Evolutionary conservation across 2,329 filamentous ascomycete genomes (phyloP), one percentile per base, ranked within the genome.

Genomic region (Nemania sp.): DNA sequence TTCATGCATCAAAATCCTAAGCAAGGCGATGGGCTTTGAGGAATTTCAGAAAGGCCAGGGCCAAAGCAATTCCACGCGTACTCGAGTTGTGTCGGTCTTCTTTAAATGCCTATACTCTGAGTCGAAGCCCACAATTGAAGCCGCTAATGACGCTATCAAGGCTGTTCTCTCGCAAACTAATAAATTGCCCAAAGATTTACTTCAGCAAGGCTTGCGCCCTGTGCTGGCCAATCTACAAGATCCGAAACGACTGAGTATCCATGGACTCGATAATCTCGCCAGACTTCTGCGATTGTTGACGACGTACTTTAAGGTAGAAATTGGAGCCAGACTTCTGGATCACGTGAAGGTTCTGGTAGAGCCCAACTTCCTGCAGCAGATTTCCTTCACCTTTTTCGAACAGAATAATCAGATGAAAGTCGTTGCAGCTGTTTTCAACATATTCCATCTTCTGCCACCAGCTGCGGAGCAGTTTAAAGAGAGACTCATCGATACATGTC

Each of bases 261-360:
- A 92, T 64, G 92, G 92, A 2, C 77, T 99, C 4, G 92, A 97
- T 68, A 96, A 96, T 22, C 77, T 99, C 26, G 92, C 92, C 15
- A 86, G 93, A 33, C 79, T 99, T 1, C 74, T 99, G 56, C 93
- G 94, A 60, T 79, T 99, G 2, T 78, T 99, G 15, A 99, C 93
- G 0, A 97, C 94, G 55, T 99, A 99, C 71, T 99, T 99, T 75
- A 99, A 99, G 73, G 92, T 97, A 1, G 94, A 99, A 69, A 99
- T 99, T 49, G 95, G 94, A 6, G 84, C 90, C 19, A 84, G 94
- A 20, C 75, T 99, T n/a, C 79, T 99, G 8, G 93, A 97, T 60
- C 94, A 99, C 65, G 88, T 97, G 73, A 93, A 93, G 68, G 83
- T 87, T 9, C 91, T 99, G 60, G 92, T 93, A 1, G 91, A 97